Percentiles rank a stretch among this genome's conserved stretches.
These are phyloP conservation scores for Termitomyces sp. DNA, from an alignment of 768 basidiomycete genomes.

Conservation along the genomic window DNA sequence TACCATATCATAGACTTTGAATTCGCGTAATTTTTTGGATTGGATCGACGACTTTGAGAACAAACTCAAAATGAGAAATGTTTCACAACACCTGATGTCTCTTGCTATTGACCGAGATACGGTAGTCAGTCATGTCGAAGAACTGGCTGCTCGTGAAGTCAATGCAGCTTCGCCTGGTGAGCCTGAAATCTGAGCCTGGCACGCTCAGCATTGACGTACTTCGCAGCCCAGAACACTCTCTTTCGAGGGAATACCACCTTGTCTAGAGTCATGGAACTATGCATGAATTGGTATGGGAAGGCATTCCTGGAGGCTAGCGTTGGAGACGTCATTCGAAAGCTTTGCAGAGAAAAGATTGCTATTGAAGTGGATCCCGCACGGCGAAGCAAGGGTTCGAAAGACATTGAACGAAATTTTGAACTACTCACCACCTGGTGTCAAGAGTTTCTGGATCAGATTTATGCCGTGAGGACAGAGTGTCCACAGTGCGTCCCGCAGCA, in stretches of 20 bases:
- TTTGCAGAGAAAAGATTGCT: slow-evolving; percentile 67
- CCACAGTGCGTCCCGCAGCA: slow-evolving; percentile 51
- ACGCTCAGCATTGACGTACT: slow-evolving; percentile 1
- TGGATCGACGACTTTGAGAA: slow-evolving; percentile 71
- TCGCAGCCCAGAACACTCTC: slow-evolving; percentile 67
- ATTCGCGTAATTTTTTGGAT: slow-evolving; percentile 61
- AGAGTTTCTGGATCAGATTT: slow-evolving; percentile 79
- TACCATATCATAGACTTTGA: slow-evolving; percentile 37
- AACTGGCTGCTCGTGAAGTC: slow-evolving; percentile 66
- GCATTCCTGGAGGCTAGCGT: slow-evolving; percentile 78
- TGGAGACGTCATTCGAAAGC: slow-evolving; percentile 59
- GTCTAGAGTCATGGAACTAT: slow-evolving; percentile 73
- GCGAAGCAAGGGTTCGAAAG: slow-evolving; percentile 54
- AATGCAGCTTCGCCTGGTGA: slow-evolving; percentile 63
- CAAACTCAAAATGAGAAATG: slow-evolving; percentile 59
- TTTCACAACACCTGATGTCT: slow-evolving; percentile 57
- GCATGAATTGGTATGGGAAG: slow-evolving; percentile 80
- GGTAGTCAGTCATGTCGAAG: slow-evolving; percentile 63
- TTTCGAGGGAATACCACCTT: slow-evolving; percentile 65
- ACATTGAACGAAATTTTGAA: slow-evolving; percentile 63
- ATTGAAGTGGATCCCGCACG: slow-evolving; percentile 82
- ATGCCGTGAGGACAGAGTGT: slow-evolving; percentile 65
- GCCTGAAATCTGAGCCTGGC: slow-evolving; percentile 15
- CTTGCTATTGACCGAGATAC: slow-evolving; percentile 65
- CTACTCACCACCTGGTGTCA: slow-evolving; percentile 73